Conservation (phyloP, 768 basidiomycete species). For the Candolleomyces efflorescens region DNA sequence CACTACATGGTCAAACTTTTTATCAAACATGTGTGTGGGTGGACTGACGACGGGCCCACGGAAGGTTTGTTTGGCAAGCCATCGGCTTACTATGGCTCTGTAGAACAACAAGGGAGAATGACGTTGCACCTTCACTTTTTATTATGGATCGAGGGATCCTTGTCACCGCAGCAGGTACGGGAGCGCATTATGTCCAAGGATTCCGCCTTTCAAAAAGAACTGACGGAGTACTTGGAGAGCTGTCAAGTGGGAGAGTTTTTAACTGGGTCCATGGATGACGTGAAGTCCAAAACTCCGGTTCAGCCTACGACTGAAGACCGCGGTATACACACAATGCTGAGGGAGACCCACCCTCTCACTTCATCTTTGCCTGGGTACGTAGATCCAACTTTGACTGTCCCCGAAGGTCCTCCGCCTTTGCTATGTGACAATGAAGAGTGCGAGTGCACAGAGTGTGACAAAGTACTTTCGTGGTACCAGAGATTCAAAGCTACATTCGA, state of each 20-base stretch:
- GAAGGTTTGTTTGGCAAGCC: constrained; percentile 10
- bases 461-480: neutral
- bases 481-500: constrained; percentile 2
- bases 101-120: constrained; percentile 7
- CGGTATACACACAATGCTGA: neutral
- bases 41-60: no score
- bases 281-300: no score
- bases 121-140: constrained; percentile 2
- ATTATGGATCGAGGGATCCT: neutral
- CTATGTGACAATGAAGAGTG: neutral
- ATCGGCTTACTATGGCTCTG: constrained; percentile 5
- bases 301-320: no score
- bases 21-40: neutral
- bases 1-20: neutral
- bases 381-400: neutral
- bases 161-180: neutral
- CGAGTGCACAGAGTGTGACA: neutral
- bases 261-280: constrained; percentile 16
- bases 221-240: constrained; percentile 15
- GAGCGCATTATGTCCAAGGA: neutral
- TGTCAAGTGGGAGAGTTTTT: constrained; percentile 26
- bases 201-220: neutral
- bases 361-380: no score
- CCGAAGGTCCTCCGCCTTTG: neutral
- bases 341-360: no score